A percentile compares a stretch with the other conserved stretches of the same genome.
Conservation (phyloP, 106 monocot species). For the Platanthera zijinensis region DNA sequence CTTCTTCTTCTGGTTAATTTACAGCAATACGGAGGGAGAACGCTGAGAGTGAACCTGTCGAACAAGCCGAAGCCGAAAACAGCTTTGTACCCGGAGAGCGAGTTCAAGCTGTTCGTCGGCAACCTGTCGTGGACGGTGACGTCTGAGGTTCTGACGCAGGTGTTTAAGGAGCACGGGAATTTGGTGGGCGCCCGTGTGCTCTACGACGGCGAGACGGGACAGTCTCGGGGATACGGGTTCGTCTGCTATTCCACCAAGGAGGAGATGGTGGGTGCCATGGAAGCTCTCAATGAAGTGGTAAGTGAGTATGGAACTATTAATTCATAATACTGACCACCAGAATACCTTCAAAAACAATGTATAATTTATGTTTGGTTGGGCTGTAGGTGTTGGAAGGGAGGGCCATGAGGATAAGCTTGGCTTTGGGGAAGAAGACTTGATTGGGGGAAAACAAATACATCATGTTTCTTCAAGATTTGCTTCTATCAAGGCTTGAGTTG, state of each 20-base stretch:
- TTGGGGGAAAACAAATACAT: not conserved
- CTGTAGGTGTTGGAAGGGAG: slow-evolving; percentile 82
- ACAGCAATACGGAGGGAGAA: slow-evolving; percentile 75
- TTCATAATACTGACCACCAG: not conserved
- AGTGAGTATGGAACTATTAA: not conserved
- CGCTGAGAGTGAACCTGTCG: slow-evolving; percentile 73
- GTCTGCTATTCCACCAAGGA: slow-evolving; percentile 71
- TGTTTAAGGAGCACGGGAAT: slow-evolving; percentile 60
- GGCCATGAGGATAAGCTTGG: slow-evolving; percentile 64
- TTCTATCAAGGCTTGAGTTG: not conserved
- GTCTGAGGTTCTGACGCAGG: slow-evolving; percentile 41
- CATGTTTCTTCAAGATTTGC: not conserved
- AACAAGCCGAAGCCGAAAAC: slow-evolving; percentile 74
- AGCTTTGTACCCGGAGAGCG: slow-evolving; percentile 68
- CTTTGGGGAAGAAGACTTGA: slow-evolving; percentile 50
- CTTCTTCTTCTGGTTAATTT: not conserved
- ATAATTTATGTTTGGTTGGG: not conserved
- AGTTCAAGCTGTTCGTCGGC: slow-evolving; percentile 91
- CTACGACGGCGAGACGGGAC: slow-evolving; percentile 77
- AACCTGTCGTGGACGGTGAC: slow-evolving; percentile 90
- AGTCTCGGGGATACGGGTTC: slow-evolving; percentile 82
- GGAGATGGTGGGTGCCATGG: slow-evolving; percentile 81
- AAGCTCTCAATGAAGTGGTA: slow-evolving; percentile 68
- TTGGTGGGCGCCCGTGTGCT: slow-evolving; percentile 80
- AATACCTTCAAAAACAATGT: no score